Percentiles rank a stretch among this genome's conserved stretches.
Conservation (phyloP, 2,329 filamentous ascomycete genomes). For the Epichloe aotearoae region DNA sequence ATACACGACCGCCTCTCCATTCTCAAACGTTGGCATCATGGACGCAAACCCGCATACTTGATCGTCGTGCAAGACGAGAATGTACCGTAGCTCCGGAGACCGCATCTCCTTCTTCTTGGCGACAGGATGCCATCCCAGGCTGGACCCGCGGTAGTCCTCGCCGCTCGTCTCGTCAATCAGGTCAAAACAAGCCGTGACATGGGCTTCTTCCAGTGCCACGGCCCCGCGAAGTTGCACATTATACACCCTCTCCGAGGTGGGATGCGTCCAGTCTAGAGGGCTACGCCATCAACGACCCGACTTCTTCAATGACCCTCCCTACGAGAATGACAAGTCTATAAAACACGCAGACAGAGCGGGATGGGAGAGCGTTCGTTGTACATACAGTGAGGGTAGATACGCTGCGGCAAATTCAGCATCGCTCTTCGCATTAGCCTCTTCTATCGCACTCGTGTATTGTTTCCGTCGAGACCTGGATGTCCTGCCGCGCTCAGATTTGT, state of each 20-base stretch:
- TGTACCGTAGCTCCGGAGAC: conserved; percentile 52
- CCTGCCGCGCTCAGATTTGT: neutral
- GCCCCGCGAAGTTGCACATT: conserved; percentile 30
- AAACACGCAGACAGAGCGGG: neutral
- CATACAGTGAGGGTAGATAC: conserved; percentile 20
- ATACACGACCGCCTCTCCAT: conserved; percentile 53
- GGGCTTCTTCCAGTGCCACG: conserved; percentile 23
- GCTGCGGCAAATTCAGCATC: neutral
- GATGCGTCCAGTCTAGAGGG: conserved; percentile 34
- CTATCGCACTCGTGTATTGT: neutral
- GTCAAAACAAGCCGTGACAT: conserved; percentile 39
- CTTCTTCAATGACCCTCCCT: too few species aligned
- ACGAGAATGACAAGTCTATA: neutral
- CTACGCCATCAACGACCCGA: neutral
- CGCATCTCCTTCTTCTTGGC: conserved; percentile 56
- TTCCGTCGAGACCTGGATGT: neutral
- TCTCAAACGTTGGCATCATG: conserved; percentile 61
- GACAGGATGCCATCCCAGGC: conserved; percentile 46
- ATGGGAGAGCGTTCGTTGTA: neutral
- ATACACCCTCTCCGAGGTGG: conserved; percentile 27
- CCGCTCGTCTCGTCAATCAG: conserved; percentile 52
- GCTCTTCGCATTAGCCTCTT: conserved; percentile 1
- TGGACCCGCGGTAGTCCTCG: conserved; percentile 49
- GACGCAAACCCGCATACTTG: conserved; percentile 44
- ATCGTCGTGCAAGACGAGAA: conserved; percentile 37